Base-by-base conservation (phyloP, 768 basidiomycete species). In the Chalciporus piperatus region DNA sequence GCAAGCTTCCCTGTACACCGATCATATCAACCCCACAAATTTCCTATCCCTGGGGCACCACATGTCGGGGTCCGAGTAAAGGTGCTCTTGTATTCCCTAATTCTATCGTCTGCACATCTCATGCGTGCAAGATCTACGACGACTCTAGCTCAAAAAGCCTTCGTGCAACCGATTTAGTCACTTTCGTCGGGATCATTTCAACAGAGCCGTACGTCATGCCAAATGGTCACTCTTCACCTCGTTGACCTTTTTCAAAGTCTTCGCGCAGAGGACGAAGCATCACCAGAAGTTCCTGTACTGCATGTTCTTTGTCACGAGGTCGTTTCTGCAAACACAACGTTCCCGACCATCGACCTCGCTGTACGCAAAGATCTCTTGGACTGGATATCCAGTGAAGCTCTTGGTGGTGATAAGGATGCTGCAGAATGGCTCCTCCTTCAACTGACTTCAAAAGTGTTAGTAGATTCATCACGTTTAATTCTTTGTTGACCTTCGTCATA, bases 11-110 rank as follows among this genome's bases (percentile, higher is more conserved):
- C 67, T 11, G n/a, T n/a, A 13, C 64, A 68, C 33, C 55, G 41
- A 10, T 62, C 57, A 62, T 64, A 53, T 22, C 70, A 65, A 46
- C 64, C 80, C 6, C 81, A 89, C 67, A 92, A 91, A 59, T 89
- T 76, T 59, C 89, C 89, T 10, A 51, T 81, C 10, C 74, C 80
- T 8, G 67, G 67, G 17, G 63, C 64, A 16, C 55, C 76, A 9
- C 87, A 90, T 60, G 61, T 88, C n/a, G 89, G 87, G 13, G 77
- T 81, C 5, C 85, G 87, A 67, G 72, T 87, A 59, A 91, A 90
- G 76, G 87, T 87, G 48, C 47, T 25, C 30, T 32, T 32, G 12
- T 47, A 33, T 41, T 47, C 19, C 20, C 14, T 13, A 17, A 9
- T 22, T 27, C 1, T 4, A 10, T 22, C 9, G 23, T 11, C 3